Evolutionary conservation across 768 basidiomycete genomes (phyloP), one percentile per base, ranked within the genome.

Genomic region (Trametes cingulata): DNA sequence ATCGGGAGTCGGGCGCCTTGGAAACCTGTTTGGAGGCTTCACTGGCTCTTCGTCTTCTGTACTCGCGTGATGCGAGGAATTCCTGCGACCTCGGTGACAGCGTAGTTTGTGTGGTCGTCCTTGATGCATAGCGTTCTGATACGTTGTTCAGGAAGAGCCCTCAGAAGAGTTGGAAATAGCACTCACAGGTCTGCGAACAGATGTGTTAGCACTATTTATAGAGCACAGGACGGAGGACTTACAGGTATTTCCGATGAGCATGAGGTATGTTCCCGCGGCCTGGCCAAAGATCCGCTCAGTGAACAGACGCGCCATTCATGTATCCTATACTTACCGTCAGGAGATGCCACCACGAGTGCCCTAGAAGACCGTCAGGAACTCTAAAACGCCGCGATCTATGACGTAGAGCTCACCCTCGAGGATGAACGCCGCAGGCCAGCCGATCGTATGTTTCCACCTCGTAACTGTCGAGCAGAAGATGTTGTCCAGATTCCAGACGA

Each of bases 401-500:
- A 40, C 8, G 22, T 9, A n/a, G 37, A 2, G 53, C 71, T 20
- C 59, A 77, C 85, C 87, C 75, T 90, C 88, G 8, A 90, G 71
- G 20, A 88, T 61, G 67, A 90, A 88, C 6, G 86, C 87, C 13
- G 69, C 58, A 8, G 88, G 88, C 86, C 86, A 88, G 0, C 86
- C 85, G 9, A 88, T 45, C 8, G 64, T 52, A 2, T 78, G 68
- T 67, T 88, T 89, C 80, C 82, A 83, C 9, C 66, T 58, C 9
- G 85, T 87, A 47, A 89, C 65, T 15, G 72, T 71, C 52, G 76
- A 75, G 68, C 91, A 93, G 65, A 87, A 91, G 9, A 88, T 77
- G 65, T 91, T 92, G 70, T 93, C 91, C 62, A 92, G 63, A 68
- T 92, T 93, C 90, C 90, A 92, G 22, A 91, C 74, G 13, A 84